phyloP scores from a whole-genome alignment of 495 filamentous ascomycete genomes.

The Filosporella fistucella region DNA sequence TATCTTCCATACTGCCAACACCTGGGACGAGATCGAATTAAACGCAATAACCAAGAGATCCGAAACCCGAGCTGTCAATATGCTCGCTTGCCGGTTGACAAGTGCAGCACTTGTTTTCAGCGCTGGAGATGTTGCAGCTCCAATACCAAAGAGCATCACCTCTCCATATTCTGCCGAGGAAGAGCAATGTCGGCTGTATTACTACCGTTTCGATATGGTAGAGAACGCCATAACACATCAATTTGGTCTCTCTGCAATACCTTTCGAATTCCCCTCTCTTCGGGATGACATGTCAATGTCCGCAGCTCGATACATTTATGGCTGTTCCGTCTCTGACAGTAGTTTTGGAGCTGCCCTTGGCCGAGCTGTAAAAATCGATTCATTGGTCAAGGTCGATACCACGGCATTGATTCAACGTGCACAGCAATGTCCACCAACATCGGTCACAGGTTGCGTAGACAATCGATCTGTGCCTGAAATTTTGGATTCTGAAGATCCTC shows the following conservation, averaged over 20 bases:
- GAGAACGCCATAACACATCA: conserved; percentile 45
- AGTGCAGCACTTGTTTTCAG: conserved; percentile 54
- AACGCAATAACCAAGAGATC: neutral
- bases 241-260: conserved; percentile 55
- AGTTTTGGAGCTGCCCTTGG: conserved; percentile 48
- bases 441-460: conserved; percentile 53
- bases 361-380: conserved; percentile 55
- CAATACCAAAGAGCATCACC: conserved; percentile 28
- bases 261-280: conserved; percentile 59
- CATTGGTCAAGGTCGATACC: conserved; percentile 53
- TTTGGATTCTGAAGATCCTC: conserved; percentile 27
- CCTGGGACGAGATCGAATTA: conserved; percentile 43
- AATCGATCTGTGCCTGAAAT: conserved; percentile 40
- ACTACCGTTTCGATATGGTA: conserved; percentile 50
- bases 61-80: conserved; percentile 40
- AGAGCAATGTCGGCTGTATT: conserved; percentile 63
- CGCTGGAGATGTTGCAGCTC: conserved; percentile 49
- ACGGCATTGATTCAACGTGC: conserved; percentile 35
- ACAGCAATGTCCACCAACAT: conserved; percentile 29
- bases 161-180: conserved; percentile 35
- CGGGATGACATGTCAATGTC: conserved; percentile 47
- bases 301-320: conserved; percentile 49
- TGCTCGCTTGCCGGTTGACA: conserved; percentile 59
- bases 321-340: conserved; percentile 42
- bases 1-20: conserved; percentile 65